Conservation (phyloP, 768 basidiomycete species). For the Podaxis carcinomalis region DNA sequence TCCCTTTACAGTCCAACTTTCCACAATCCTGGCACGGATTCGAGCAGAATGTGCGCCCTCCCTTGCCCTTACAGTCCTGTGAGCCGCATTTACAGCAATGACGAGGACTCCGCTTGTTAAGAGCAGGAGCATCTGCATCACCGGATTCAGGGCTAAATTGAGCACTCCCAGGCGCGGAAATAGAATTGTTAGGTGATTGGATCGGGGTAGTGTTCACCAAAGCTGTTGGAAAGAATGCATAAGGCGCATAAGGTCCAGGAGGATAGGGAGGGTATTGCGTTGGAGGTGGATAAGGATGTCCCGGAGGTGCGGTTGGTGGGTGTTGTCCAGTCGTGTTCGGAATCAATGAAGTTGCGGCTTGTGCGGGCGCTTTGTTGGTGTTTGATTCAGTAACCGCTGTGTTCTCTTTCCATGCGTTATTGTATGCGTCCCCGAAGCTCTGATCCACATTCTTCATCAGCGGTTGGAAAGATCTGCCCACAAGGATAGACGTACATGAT, state of each 20-base stretch:
- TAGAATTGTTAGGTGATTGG: slow-evolving; percentile 14
- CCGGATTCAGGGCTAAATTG: slow-evolving; percentile 9
- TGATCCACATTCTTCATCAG: slow-evolving; percentile 19
- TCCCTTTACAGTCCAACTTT: slow-evolving; percentile 71
- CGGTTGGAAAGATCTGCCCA: background rate
- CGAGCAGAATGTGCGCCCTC: slow-evolving; percentile 67
- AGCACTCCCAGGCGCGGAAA: slow-evolving; percentile 3
- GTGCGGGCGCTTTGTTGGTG: slow-evolving; percentile 9
- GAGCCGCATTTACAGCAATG: slow-evolving; percentile 84
- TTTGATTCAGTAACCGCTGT: slow-evolving; percentile 33
- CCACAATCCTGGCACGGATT: slow-evolving; percentile 81
- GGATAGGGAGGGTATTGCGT: slow-evolving; percentile 20
- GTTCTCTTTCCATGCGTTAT: slow-evolving; percentile 62
- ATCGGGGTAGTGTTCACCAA: background rate
- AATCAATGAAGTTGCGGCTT: slow-evolving; percentile 2
- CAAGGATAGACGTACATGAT: slow-evolving; percentile 6
- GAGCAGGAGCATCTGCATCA: slow-evolving; percentile 3
- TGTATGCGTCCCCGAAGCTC: slow-evolving; percentile 49
- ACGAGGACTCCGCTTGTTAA: slow-evolving; percentile 55
- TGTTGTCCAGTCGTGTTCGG: slow-evolving; percentile 6
- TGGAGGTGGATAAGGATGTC: slow-evolving; percentile 13
- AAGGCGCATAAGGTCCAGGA: slow-evolving; percentile 17
- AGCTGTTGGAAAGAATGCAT: slow-evolving; percentile 14
- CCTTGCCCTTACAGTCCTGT: slow-evolving; percentile 80
- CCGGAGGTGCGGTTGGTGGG: slow-evolving; percentile 10